Conservation (phyloP, 768 basidiomycete species). For the Polyporus arcularius region DNA sequence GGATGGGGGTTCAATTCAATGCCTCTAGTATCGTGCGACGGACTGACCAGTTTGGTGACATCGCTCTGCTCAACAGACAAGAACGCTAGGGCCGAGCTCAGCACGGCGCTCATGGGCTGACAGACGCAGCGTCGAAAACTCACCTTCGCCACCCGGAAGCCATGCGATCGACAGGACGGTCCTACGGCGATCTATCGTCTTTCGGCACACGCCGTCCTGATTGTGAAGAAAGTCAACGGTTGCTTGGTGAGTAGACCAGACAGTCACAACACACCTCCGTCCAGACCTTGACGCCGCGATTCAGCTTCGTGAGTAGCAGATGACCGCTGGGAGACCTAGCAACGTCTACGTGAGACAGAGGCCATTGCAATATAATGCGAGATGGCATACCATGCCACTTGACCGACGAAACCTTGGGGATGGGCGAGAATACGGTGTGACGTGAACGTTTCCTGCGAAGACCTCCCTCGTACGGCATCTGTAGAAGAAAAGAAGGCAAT, state of each 20-base stretch:
- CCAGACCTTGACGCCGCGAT: conserved; percentile 71
- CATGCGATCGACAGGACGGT: conserved; percentile 66
- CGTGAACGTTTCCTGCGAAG: conserved; percentile 52
- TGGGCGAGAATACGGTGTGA: conserved; percentile 67
- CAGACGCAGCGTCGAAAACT: not conserved
- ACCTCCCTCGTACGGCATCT: not conserved
- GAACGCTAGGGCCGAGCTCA: conserved; percentile 47
- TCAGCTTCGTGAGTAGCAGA: conserved; percentile 63
- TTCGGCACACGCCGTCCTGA: conserved; percentile 69
- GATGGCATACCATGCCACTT: conserved; percentile 63
- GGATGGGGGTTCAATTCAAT: not conserved
- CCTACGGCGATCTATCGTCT: conserved; percentile 59
- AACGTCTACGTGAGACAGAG: not conserved
- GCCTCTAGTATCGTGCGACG: too few relatives aligned
- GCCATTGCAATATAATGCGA: not conserved
- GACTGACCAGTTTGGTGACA: conserved; percentile 58
- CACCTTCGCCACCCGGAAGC: conserved; percentile 66
- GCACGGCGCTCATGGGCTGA: not conserved
- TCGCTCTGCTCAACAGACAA: conserved; percentile 67
- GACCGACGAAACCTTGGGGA: conserved; percentile 70
- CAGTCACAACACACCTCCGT: conserved; percentile 48
- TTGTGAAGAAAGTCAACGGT: not conserved
- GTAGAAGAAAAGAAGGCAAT: not conserved
- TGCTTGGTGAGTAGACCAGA: not conserved
- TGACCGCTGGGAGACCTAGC: conserved; percentile 56